Conservation (phyloP, 1,139 yeast species). For the Diutina sp. region DNA sequence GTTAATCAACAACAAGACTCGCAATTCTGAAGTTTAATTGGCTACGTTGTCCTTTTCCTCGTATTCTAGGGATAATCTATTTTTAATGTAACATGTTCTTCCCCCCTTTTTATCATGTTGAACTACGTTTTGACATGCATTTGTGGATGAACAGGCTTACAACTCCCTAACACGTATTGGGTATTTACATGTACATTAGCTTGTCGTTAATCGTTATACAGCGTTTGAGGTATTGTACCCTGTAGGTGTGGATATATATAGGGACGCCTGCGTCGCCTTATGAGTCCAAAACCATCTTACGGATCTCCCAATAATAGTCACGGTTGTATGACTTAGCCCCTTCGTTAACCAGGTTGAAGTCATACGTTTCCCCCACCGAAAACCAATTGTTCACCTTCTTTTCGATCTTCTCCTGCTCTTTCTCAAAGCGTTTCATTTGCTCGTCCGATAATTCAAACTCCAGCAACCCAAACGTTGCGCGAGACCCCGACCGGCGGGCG, state of each 20-base stretch:
- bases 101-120: too few species aligned
- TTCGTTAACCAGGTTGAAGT: background rate
- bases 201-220: background rate
- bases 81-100: too few species aligned
- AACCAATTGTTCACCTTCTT: slow-evolving; percentile 1
- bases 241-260: background rate
- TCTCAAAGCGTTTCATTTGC: background rate
- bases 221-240: background rate
- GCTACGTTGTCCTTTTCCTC: too few species aligned
- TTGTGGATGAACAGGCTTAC: too few species aligned
- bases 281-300: background rate
- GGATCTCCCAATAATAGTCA: background rate
- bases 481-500: background rate
- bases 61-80: too few species aligned
- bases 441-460: background rate
- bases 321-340: background rate
- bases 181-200: too few species aligned
- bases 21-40: too few species aligned
- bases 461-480: too few species aligned
- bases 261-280: background rate
- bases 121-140: too few species aligned
- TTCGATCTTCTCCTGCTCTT: background rate
- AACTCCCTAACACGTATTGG: too few species aligned
- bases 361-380: background rate
- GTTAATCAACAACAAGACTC: background rate